Conservation (phyloP, 176 grass and related monocot genomes). For the Secale cereale region DNA sequence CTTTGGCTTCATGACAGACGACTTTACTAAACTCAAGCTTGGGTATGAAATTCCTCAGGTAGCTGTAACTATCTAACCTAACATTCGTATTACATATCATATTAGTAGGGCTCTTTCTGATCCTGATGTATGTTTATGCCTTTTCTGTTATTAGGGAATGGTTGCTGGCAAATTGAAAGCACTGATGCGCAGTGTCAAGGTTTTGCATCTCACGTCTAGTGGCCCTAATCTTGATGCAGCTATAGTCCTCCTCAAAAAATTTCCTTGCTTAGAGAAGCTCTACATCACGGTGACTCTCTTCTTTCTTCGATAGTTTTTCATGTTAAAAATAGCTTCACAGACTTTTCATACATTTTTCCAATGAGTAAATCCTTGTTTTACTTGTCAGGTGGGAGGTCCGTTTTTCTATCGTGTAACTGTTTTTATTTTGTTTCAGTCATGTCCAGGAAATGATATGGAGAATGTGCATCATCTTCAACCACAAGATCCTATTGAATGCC, state of each 20-base stretch:
- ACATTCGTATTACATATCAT: not conserved
- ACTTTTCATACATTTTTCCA: not conserved
- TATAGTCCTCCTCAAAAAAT: not conserved
- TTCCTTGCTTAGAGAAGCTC: slow-evolving; percentile 10
- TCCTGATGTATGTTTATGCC: not conserved
- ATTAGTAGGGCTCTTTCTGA: not conserved
- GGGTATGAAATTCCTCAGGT: not conserved
- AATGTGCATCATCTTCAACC: slow-evolving; percentile 1
- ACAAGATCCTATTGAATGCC: not conserved
- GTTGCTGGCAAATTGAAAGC: not conserved
- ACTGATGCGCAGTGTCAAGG: not conserved
- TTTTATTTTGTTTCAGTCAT: slow-evolving; percentile 6
- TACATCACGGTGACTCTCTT: not conserved
- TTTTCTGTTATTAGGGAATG: not conserved
- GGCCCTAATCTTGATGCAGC: slow-evolving; percentile 1
- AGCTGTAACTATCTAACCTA: not conserved
- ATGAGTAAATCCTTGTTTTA: not conserved
- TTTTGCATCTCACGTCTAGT: not conserved
- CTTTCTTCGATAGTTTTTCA: not conserved
- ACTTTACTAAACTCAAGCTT: not conserved
- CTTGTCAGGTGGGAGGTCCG: not conserved
- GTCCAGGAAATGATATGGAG: not conserved
- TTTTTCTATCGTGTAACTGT: not conserved
- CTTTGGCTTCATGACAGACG: not conserved
- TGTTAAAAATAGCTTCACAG: not conserved